phyloP scores from a whole-genome alignment of 495 filamentous ascomycete genomes.

The Astrothelium subdiscretum region DNA sequence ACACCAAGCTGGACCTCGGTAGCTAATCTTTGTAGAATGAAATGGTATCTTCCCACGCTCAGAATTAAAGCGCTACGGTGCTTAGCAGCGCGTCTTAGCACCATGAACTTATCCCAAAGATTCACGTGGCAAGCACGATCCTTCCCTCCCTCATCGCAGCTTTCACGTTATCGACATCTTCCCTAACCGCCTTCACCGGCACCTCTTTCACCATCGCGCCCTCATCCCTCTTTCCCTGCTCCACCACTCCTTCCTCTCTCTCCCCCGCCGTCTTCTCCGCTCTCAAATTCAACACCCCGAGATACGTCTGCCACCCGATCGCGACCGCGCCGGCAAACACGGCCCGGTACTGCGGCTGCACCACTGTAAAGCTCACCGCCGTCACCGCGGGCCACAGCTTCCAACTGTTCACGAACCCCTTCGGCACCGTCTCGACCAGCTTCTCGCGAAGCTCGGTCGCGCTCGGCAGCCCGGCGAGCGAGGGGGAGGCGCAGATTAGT shows the following conservation, averaged over 20 bases:
- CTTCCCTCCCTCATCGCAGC: background rate
- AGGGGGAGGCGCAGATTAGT: constrained; percentile 71
- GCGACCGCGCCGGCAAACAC: constrained; percentile 68
- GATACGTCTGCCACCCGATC: constrained; percentile 85
- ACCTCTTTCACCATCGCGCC: background rate
- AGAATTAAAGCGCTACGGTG: too few relatives aligned
- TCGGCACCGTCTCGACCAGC: constrained; percentile 63
- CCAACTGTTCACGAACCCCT: constrained; percentile 62
- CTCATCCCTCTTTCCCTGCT: constrained; percentile 1
- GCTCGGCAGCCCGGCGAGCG: constrained; percentile 44
- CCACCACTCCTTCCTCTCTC: background rate
- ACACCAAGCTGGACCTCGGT: too few relatives aligned
- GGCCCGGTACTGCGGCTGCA: constrained; percentile 64
- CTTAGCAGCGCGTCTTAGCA: too few relatives aligned
- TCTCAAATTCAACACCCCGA: constrained; percentile 67
- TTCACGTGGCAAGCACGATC: background rate
- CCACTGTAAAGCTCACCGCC: constrained; percentile 75
- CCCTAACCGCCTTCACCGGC: background rate
- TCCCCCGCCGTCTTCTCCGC: constrained; percentile 47
- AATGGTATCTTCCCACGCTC: too few relatives aligned
- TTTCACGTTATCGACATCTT: background rate
- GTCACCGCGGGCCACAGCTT: constrained; percentile 89
- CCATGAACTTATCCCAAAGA: background rate
- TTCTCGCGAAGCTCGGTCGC: constrained; percentile 53
- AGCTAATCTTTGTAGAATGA: too few relatives aligned